Conservation (phyloP, 1,139 yeast genomes). For the Saccharomyces hybrid region DNA sequence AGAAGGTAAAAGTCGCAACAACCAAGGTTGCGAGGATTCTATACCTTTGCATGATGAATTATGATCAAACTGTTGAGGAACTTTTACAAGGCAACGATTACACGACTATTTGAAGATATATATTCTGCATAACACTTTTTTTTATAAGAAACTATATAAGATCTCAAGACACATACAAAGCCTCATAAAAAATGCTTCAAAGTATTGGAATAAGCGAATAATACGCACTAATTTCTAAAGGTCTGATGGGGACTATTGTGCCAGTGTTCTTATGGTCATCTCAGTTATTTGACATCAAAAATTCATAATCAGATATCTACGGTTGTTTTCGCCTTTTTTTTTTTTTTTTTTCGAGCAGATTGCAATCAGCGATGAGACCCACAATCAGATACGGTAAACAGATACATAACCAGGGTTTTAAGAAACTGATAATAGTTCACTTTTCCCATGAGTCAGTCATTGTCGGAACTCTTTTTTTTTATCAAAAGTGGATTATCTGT, state of each 20-base stretch:
- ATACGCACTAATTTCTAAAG: background rate
- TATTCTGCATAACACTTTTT: background rate
- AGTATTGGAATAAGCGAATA: background rate
- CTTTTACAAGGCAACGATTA: background rate
- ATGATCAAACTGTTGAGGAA: background rate
- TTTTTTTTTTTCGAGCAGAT: background rate
- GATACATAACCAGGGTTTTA: too few relatives aligned
- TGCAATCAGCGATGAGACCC: background rate
- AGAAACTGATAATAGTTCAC: too few relatives aligned
- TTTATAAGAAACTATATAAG: background rate
- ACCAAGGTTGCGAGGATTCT: background rate
- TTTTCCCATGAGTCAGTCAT: too few relatives aligned
- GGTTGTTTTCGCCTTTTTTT: background rate
- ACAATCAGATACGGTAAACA: background rate
- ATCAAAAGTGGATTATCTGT: background rate
- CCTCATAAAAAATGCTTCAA: background rate
- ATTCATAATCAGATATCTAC: background rate
- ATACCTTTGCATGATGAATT: background rate
- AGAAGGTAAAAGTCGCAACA: background rate
- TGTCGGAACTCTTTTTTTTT: background rate
- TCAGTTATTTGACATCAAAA: background rate
- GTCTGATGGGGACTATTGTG: background rate
- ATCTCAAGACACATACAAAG: background rate
- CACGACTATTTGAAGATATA: background rate
- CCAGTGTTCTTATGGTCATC: background rate